Evolutionary conservation across 129 eudicot genomes (phyloP).

Genomic region (Rutidosis leptorrhynchoides): DNA sequence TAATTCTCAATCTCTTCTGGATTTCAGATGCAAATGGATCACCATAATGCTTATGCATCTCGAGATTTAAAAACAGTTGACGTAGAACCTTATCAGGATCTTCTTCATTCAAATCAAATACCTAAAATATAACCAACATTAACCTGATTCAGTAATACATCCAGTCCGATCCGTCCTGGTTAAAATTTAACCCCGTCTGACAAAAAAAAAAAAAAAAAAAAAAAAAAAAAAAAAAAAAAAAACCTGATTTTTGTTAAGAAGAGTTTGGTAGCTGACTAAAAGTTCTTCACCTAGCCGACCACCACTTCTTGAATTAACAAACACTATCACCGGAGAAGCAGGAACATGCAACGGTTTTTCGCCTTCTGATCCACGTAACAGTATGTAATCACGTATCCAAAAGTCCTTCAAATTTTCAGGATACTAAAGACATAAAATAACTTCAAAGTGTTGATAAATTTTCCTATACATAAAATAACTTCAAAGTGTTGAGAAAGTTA

Average conservation of each 20-base stretch:
- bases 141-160: constrained; percentile 4
- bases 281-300: constrained; percentile 87
- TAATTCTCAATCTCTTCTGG: constrained; percentile 48
- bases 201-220: no score
- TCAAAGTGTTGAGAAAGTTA: no score
- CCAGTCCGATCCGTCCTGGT: background rate
- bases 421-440: no score
- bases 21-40: constrained; percentile 55
- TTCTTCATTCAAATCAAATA: constrained; percentile 67
- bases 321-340: constrained; percentile 67
- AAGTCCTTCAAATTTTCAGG: constrained; percentile 44
- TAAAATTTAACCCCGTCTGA: background rate
- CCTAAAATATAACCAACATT: constrained; percentile 42
- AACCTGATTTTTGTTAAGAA: constrained; percentile 74
- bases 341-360: constrained; percentile 36
- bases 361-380: constrained; percentile 38
- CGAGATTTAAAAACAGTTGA: constrained; percentile 53
- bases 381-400: constrained; percentile 67
- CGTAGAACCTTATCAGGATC: constrained; percentile 71
- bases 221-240: no score
- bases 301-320: constrained; percentile 76
- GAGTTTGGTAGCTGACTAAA: constrained; percentile 49
- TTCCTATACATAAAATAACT: no score
- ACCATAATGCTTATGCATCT: constrained; percentile 59
- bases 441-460: no score